Percentiles rank a stretch among this genome's conserved stretches.
These are phyloP conservation scores for Talaromyces stipitatus DNA, from an alignment of 495 filamentous ascomycete species.

Conservation along the genomic window DNA sequence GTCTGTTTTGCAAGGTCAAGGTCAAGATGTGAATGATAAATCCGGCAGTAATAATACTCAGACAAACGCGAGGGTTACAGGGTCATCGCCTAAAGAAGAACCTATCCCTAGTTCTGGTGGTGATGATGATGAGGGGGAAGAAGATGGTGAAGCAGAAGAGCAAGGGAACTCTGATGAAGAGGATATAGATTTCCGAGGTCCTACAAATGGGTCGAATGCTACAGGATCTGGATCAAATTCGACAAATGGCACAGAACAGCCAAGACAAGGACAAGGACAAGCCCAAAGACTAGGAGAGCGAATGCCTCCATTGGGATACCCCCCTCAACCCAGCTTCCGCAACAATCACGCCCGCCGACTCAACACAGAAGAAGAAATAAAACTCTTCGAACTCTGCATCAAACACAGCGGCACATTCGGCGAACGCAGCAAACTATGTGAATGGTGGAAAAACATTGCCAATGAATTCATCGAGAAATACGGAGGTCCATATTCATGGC, in stretches of 20 bases:
- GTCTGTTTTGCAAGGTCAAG: not conserved
- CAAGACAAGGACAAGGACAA: not conserved
- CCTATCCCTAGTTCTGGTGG: not conserved
- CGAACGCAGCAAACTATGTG: conserved; percentile 38
- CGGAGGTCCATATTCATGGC: conserved; percentile 39
- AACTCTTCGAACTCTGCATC: conserved; percentile 38
- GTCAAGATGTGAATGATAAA: not conserved
- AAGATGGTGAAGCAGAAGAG: not conserved
- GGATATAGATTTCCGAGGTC: not conserved
- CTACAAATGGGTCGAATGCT: not conserved
- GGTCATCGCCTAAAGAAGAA: not conserved
- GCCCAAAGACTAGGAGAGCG: not conserved
- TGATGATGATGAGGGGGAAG: not conserved
- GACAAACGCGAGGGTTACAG: not conserved
- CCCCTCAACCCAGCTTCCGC: not conserved
- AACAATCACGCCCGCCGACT: conserved; percentile 36
- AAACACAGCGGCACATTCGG: conserved; percentile 31
- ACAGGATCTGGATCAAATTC: not conserved
- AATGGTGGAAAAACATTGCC: conserved; percentile 39
- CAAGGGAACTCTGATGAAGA: not conserved
- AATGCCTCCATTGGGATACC: not conserved
- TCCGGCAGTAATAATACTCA: not conserved
- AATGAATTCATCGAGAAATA: conserved; percentile 31
- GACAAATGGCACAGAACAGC: not conserved
- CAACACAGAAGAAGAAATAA: conserved; percentile 37